Percentiles rank a stretch among this genome's conserved stretches.
phyloP scores from a whole-genome alignment of 2,329 filamentous ascomycete species.

The Apiospora pterosperma region DNA sequence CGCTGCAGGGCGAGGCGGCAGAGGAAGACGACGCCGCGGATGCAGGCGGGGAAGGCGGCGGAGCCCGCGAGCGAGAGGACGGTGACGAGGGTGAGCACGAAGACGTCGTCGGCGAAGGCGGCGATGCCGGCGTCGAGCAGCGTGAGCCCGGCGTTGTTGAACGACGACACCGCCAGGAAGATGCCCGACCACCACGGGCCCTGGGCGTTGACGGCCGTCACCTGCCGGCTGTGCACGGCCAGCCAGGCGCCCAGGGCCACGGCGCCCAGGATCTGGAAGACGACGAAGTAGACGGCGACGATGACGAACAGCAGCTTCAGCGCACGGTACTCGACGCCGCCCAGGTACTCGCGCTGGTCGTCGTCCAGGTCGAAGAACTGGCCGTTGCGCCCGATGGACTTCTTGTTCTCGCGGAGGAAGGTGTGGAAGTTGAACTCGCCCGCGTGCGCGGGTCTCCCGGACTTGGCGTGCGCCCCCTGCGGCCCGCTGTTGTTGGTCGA shows the following conservation, averaged over 20 bases:
- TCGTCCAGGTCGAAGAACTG: conserved; percentile 51
- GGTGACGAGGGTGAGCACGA: conserved; percentile 51
- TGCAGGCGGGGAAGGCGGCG: conserved; percentile 61
- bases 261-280: conserved; percentile 42
- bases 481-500: conserved; percentile 16
- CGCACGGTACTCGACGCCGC: conserved; percentile 62
- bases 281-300: conserved; percentile 57
- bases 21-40: conserved; percentile 57
- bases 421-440: conserved; percentile 23
- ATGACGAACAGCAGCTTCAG: conserved; percentile 55
- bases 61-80: conserved; percentile 62
- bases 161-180: conserved; percentile 65
- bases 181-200: conserved; percentile 67
- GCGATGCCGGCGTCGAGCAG: conserved; percentile 64
- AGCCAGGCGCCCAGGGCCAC: conserved; percentile 57
- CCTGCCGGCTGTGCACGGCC: conserved; percentile 43
- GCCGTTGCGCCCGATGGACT: conserved; percentile 39
- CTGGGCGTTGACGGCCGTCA: conserved; percentile 51
- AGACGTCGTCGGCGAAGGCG: conserved; percentile 52
- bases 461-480: conserved; percentile 13
- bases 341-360: conserved; percentile 54
- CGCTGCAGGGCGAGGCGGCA: conserved; percentile 32
- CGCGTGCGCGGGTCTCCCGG: conserved; percentile 11
- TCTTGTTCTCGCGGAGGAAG: conserved; percentile 19
- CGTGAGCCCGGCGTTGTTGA: conserved; percentile 70